Conservation (phyloP, 2,329 filamentous ascomycete genomes). For the Triangularia verruculosa region DNA sequence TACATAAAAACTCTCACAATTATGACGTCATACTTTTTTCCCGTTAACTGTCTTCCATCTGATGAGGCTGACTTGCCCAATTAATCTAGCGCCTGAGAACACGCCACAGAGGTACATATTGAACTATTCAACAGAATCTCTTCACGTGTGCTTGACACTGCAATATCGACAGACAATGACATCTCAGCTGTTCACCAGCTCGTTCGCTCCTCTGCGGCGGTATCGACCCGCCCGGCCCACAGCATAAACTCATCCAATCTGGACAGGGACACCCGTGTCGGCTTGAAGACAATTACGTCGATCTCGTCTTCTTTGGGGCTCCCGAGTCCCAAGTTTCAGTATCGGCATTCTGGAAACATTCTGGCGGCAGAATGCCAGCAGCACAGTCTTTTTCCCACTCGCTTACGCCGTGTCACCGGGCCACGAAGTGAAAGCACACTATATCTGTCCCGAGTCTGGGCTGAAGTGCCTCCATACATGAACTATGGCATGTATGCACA, state of each 20-base stretch:
- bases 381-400: neutral
- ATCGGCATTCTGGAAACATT: constrained; percentile 20
- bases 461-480: neutral
- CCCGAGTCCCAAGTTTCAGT: constrained; percentile 10
- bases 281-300: constrained; percentile 3
- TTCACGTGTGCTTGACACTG: neutral
- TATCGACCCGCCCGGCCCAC: neutral
- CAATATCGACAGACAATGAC: neutral
- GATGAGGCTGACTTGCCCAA: neutral
- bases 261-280: neutral
- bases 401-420: constrained; percentile 11
- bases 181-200: neutral
- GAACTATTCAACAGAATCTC: neutral
- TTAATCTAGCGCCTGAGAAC: neutral
- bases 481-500: neutral
- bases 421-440: neutral
- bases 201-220: neutral
- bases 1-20: neutral
- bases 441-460: neutral
- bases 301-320: constrained; percentile 13
- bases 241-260: neutral
- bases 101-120: neutral
- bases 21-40: constrained; percentile 21
- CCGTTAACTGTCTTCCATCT: neutral
- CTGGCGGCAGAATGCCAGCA: constrained; percentile 4